These are phyloP conservation scores for Cicer chorassanicum DNA, from an alignment of 306 rosid genomes.

Conservation along the genomic window DNA sequence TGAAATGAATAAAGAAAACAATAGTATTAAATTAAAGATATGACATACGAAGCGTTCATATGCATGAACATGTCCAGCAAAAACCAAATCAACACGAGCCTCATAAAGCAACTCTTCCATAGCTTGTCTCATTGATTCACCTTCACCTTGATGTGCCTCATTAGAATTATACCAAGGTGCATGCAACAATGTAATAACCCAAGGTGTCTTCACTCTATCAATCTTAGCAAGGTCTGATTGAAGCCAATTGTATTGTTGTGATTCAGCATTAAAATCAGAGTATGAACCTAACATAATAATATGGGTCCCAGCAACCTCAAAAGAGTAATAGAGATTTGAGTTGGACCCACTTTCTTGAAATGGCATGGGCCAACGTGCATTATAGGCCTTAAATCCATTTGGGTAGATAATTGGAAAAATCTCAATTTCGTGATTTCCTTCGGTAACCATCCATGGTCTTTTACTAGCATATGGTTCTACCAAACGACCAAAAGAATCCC, in stretches of 20 bases:
- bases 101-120: conserved; percentile 64
- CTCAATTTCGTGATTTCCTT: conserved; percentile 83
- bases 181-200: conserved; percentile 67
- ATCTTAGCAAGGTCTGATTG: conserved; percentile 53
- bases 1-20: background rate
- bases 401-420: conserved; percentile 53
- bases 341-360: conserved; percentile 60
- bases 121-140: conserved; percentile 74
- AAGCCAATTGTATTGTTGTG: conserved; percentile 69
- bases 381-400: conserved; percentile 57
- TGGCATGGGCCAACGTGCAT: conserved; percentile 78
- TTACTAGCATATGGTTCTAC: conserved; percentile 72
- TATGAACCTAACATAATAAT: conserved; percentile 76
- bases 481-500: conserved; percentile 85
- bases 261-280: conserved; percentile 49
- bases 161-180: conserved; percentile 88
- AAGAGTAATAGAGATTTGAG: conserved; percentile 76
- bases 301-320: conserved; percentile 56
- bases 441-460: conserved; percentile 83
- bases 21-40: background rate
- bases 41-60: conserved; percentile 78
- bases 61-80: conserved; percentile 84
- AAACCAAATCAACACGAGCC: conserved; percentile 68
- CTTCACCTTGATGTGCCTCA: conserved; percentile 79
- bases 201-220: conserved; percentile 61